phyloP scores from a whole-genome alignment of 139 green algal species.

The Penium margaritaceum region DNA sequence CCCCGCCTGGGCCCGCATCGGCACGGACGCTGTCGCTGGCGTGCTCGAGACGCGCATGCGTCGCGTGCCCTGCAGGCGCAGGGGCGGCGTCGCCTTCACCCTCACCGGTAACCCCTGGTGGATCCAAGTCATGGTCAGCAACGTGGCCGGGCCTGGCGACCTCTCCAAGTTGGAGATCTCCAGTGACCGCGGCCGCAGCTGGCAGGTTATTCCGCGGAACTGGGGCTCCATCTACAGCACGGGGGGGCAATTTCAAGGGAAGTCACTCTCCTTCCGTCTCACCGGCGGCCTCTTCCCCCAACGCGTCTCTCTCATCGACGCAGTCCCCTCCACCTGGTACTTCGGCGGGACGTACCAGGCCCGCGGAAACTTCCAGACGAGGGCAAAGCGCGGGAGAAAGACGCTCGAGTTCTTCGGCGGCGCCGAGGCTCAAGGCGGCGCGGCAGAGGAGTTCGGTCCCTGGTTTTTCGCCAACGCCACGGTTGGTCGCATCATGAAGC shows the following conservation, averaged over 20 bases:
- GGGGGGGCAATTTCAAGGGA: neutral
- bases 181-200: neutral
- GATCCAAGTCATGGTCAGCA: neutral
- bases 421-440: no score
- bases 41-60: conserved; percentile 7
- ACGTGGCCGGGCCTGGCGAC: conserved; percentile 12
- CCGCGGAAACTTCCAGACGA: no score
- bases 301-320: neutral
- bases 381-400: no score
- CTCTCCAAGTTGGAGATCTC: conserved; percentile 5
- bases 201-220: conserved; percentile 13
- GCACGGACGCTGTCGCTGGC: neutral
- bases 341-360: neutral
- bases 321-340: neutral
- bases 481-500: no score
- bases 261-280: conserved; percentile 12
- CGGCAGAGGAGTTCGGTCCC: no score
- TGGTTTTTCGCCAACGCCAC: no score
- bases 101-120: conserved; percentile 20
- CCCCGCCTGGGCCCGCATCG: conserved; percentile 4
- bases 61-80: conserved; percentile 12
- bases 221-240: conserved; percentile 9
- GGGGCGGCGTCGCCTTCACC: conserved; percentile 5
- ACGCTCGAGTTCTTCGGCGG: no score
- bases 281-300: no score